Evolutionary conservation across 495 filamentous ascomycete species (phyloP), one percentile per base, ranked within the genome.

Genomic region (Penicillium maclennaniae): DNA sequence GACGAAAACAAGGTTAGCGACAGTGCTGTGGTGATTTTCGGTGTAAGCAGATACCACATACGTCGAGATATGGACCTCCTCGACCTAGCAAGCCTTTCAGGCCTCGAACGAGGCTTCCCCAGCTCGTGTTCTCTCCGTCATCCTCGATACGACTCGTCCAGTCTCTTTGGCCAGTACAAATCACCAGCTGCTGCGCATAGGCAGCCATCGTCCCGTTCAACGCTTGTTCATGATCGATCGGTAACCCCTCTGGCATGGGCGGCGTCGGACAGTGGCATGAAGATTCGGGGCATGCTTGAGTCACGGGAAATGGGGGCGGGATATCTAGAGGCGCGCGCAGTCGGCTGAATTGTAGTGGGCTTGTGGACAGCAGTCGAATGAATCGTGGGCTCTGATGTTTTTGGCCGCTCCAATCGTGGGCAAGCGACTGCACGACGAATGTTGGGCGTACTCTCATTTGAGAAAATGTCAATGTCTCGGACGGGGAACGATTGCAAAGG

Each of bases 171-270:
- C 89, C 90, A 0, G 92, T 96, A 51, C 83, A 88, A 15, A 97
- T 75, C 3, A 98, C 65, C 4, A 97, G 77, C 49, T 97, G 92
- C 56, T 91, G 83, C 16, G 83, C 77, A 66, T 96, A 93, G n/a
- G 74, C 68, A 5, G 87, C 78, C 72, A 96, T 88, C 4, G 89
- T 87, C 16, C 85, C 84, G 60, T 83, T 84, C 41, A 97, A 67
- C 4, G 79, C 70, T 47, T 80, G 83, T 28, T 79, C 67, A 56
- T 79, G 78, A 66, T 97, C 91, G 53, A 97, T 93, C 14, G 83
- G 79, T n/a, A 92, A 69, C 2, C 79, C 83, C 4, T 76, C 69
- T 4, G 91, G 89, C 66, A 85, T 79, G 9, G 66, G 53, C 7
- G 85, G 85, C 2, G 82, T 87, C 3, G 85, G 79, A 67, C 89